A percentile compares a stretch with the other conserved stretches of the same genome.
Evolutionary conservation across 2,329 filamentous ascomycete species (phyloP).

Genomic region (Epichloe festucae): DNA sequence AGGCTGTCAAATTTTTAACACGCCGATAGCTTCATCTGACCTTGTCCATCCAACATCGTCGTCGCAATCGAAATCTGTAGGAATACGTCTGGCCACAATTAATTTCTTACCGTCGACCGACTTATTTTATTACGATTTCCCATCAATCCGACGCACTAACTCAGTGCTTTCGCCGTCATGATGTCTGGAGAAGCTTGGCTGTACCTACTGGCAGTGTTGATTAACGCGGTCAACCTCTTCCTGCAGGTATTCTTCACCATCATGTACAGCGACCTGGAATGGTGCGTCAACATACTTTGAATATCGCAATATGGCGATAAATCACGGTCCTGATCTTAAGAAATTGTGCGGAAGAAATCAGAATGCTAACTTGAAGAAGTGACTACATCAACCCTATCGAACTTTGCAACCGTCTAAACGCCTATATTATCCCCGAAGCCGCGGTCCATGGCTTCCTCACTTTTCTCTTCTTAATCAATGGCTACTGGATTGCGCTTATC

Average conservation of each 20-base stretch:
- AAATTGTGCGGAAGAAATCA: background rate
- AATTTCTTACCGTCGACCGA: background rate
- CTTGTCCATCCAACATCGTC: background rate
- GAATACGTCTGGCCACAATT: background rate
- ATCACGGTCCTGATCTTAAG: background rate
- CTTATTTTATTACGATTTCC: background rate
- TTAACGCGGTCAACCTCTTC: slow-evolving; percentile 99
- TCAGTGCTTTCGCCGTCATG: slow-evolving; percentile 13
- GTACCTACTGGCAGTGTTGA: slow-evolving; percentile 92
- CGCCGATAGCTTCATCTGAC: background rate
- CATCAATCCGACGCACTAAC: background rate
- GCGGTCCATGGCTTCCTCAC: slow-evolving; percentile 95
- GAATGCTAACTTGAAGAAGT: slow-evolving; percentile 32
- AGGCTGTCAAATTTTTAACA: background rate
- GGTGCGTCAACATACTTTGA: slow-evolving; percentile 45
- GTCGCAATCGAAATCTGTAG: background rate
- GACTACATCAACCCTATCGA: slow-evolving; percentile 99
- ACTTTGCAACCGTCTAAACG: slow-evolving; percentile 99
- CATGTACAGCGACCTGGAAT: slow-evolving; percentile 99
- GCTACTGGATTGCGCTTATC: slow-evolving; percentile 89
- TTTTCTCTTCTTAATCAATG: slow-evolving; percentile 92
- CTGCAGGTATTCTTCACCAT: slow-evolving; percentile 99
- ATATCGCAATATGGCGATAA: background rate
- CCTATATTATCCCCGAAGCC: slow-evolving; percentile 97
- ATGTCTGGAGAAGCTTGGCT: slow-evolving; percentile 99